Evolutionary conservation across 257 asterid species (phyloP), one percentile per base, ranked within the genome.

Genomic region (Plectranthus barbatus): DNA sequence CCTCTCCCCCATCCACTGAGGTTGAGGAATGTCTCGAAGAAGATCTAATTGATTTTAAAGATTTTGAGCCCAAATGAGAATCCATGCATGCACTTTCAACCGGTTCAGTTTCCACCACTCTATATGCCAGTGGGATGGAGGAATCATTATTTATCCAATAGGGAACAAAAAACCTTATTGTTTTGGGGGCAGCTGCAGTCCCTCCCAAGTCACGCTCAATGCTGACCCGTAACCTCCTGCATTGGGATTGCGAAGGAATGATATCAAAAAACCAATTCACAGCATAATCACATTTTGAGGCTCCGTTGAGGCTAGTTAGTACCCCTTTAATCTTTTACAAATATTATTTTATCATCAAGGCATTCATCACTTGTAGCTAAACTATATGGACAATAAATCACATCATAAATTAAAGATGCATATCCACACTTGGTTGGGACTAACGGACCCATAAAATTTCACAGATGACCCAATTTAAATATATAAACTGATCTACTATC

Each of bases 141-240:
- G 95, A 71, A 23, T 84, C 94, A 42, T 93, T 93, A 73, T 74
- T 79, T 76, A 93, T 85, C 97, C 99, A 93, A 73, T 93, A 93
- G n/a, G 99, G 99, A 70, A 93, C 97, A 75, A 87, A 93, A 71
- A 93, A 84, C 78, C 96, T 84, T 54, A 93, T 78, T 74, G 86
- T 90, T 83, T 93, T 93, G n/a, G 95, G 94, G 62, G 97, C 79
- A 78, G 97, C 94, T 36, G 88, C 75, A 56, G 88, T 82, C 67
- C 96, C 99, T 37, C 99, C 99, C 73, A 90, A 72, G 74, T 90
- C 94, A 67, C 96, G 94, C 76, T 93, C 99, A 78, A 93, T 83
- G 81, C 99, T 90, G 64, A 93, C 92, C 23, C 95, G 87, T 66
- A 93, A 72, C 80, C 94, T 85, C 95, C 99, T 91, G 86, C 55